Evolutionary conservation across 805 yeast genomes (phyloP).

Genomic region (Candida chilensis): DNA sequence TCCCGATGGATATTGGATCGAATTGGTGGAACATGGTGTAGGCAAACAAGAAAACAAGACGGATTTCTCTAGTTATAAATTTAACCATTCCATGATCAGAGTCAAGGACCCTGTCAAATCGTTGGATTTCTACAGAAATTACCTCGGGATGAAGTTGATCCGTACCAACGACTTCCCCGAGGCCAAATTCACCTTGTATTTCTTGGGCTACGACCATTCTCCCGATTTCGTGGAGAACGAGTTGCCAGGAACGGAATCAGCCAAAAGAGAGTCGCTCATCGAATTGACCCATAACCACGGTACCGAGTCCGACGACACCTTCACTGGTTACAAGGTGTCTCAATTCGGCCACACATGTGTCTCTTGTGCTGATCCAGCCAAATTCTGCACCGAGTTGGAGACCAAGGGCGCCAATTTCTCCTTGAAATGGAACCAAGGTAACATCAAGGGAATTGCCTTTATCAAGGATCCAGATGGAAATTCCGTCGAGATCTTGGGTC

Average conservation of each 20-base stretch:
- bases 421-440: constrained; percentile 45
- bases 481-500: constrained; percentile 62
- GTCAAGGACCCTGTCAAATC: constrained; percentile 77
- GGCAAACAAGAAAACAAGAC: constrained; percentile 30
- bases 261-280: constrained; percentile 55
- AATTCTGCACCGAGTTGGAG: constrained; percentile 41
- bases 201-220: constrained; percentile 62
- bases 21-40: constrained; percentile 56
- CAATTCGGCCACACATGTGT: constrained; percentile 85
- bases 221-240: constrained; percentile 29
- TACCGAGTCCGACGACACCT: constrained; percentile 69
- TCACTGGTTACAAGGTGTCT: constrained; percentile 74
- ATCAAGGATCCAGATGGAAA: constrained; percentile 89
- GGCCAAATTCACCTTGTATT: constrained; percentile 82
- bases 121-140: constrained; percentile 67
- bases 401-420: constrained; percentile 43
- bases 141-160: constrained; percentile 72
- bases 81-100: constrained; percentile 91
- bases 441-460: constrained; percentile 56
- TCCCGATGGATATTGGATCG: constrained; percentile 97
- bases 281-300: constrained; percentile 97
- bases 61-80: constrained; percentile 30
- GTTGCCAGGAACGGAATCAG: constrained; percentile 19
- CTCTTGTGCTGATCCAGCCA: constrained; percentile 53
- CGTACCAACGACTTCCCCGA: constrained; percentile 44